A percentile compares a stretch with the other conserved stretches of the same genome.
Conservation (phyloP, 2,329 filamentous ascomycete species). For the Colletotrichum cuscutae region DNA sequence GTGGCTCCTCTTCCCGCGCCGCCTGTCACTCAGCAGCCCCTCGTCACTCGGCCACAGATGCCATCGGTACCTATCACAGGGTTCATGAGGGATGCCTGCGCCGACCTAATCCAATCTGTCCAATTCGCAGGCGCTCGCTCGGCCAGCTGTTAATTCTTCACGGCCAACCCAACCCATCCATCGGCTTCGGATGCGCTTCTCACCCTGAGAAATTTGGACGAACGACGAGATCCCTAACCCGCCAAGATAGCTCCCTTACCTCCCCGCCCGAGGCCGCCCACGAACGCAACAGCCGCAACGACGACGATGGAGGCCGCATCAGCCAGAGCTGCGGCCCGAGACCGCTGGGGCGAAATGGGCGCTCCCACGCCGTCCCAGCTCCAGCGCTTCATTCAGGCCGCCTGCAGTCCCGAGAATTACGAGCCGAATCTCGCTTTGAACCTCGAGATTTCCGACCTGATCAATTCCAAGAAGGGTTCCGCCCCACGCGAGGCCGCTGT, state of each 20-base stretch:
- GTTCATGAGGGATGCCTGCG: constrained; percentile 34
- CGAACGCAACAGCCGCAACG: constrained; percentile 40
- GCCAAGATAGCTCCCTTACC: constrained; percentile 33
- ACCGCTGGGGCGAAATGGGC: constrained; percentile 88
- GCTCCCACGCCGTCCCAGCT: constrained; percentile 85
- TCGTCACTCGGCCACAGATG: constrained; percentile 33
- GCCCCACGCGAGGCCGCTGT: constrained; percentile 94
- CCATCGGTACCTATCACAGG: constrained; percentile 22
- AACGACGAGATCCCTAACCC: constrained; percentile 27
- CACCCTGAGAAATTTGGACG: background rate
- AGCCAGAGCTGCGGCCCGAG: constrained; percentile 92
- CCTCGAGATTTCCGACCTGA: constrained; percentile 94
- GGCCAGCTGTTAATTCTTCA: constrained; percentile 19
- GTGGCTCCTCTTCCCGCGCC: constrained; percentile 23
- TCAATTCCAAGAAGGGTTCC: constrained; percentile 97
- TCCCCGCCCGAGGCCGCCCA: constrained; percentile 16
- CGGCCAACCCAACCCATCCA: background rate
- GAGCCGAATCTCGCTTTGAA: constrained; percentile 97
- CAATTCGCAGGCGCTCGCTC: constrained; percentile 29
- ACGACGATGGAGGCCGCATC: constrained; percentile 90
- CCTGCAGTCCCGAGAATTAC: constrained; percentile 96
- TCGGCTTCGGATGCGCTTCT: background rate
- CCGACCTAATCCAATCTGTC: constrained; percentile 34
- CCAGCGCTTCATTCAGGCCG: constrained; percentile 94
- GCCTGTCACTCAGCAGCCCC: constrained; percentile 30